Evolutionary conservation across 768 basidiomycete species (phyloP), one percentile per base, ranked within the genome.

Genomic region (Russula sp.): DNA sequence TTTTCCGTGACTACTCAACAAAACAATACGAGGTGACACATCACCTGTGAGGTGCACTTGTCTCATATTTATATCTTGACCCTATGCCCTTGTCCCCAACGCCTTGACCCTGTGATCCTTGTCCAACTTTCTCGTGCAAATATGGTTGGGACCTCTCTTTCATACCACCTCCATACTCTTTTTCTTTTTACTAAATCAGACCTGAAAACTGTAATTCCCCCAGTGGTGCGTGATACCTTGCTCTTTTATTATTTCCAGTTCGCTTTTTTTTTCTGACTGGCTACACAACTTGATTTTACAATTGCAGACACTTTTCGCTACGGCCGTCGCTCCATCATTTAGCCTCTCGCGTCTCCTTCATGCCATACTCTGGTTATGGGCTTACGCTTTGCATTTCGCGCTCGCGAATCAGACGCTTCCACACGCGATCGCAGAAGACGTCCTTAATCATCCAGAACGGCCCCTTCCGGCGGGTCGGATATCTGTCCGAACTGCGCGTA

Each of bases 401-500:
- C 59, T 72, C 20, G 68, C 73, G 8, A 75, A 75, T 59, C 74
- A 75, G 53, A 67, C 63, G 34, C 61, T 66, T 49, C 57, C 58
- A 58, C 47, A 10, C 8, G 55, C 60, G 8, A 49, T 56, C 2
- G 66, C 60, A 11, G 74, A 75, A 57, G 74, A 75, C 34, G 49
- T 51, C 1, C 34, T 65, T 0, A 75, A 75, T 62, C 73, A 73
- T 53, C 70, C 72, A 1, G 68, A 70, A 58, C 59, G 74, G 11
- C 74, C 74, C 7, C 66, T 75, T 46, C 73, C 74, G 1, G 50
- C 73, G 7, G 68, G 67, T 18, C 70, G 70, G 11, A 67, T 75
- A 46, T 60, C 69, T 10, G 13, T 66, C n/a, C n/a, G n/a, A 2
- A 29, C 59, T 3, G 69, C 74, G 5, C 42, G 49, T 5, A 7